These are phyloP conservation scores for Pseudogymnoascus verrucosus DNA, from an alignment of 2,329 filamentous ascomycete species.

Conservation along the genomic window DNA sequence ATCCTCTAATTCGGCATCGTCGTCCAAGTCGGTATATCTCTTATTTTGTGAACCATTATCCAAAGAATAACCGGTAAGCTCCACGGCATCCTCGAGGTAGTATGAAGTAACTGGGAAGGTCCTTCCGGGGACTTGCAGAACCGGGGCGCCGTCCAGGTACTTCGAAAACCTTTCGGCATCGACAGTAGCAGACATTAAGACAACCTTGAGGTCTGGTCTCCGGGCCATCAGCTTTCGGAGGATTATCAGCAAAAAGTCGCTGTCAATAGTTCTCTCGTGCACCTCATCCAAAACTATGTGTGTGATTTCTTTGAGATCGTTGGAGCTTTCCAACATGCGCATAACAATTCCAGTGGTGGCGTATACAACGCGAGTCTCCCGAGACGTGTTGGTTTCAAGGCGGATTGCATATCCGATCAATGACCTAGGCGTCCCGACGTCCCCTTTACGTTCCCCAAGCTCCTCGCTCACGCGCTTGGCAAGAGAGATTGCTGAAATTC, in stretches of 20 bases:
- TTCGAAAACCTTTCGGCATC: slow-evolving; percentile 85
- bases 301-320: slow-evolving; percentile 80
- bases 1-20: slow-evolving; percentile 44
- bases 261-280: slow-evolving; percentile 92
- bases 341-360: slow-evolving; percentile 92
- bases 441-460: slow-evolving; percentile 73
- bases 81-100: slow-evolving; percentile 88
- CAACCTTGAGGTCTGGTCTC: slow-evolving; percentile 77
- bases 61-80: slow-evolving; percentile 67
- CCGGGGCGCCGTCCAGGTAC: slow-evolving; percentile 77
- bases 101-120: slow-evolving; percentile 86
- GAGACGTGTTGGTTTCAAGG: slow-evolving; percentile 76
- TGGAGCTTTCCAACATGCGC: slow-evolving; percentile 87
- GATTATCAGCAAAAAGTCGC: slow-evolving; percentile 90
- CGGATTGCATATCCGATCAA: slow-evolving; percentile 92
- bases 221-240: slow-evolving; percentile 71
- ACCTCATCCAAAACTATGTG: slow-evolving; percentile 97
- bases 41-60: slow-evolving; percentile 37
- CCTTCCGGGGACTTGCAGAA: slow-evolving; percentile 83
- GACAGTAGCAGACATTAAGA: slow-evolving; percentile 96
- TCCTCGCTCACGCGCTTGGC: slow-evolving; percentile 92
- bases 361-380: slow-evolving; percentile 78
- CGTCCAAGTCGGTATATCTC: slow-evolving; percentile 54
- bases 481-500: slow-evolving; percentile 92
- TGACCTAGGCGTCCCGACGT: slow-evolving; percentile 74